phyloP scores from a whole-genome alignment of 225 moss, liverwort and hornwort genomes.

The Thuidium tamariscinum region DNA sequence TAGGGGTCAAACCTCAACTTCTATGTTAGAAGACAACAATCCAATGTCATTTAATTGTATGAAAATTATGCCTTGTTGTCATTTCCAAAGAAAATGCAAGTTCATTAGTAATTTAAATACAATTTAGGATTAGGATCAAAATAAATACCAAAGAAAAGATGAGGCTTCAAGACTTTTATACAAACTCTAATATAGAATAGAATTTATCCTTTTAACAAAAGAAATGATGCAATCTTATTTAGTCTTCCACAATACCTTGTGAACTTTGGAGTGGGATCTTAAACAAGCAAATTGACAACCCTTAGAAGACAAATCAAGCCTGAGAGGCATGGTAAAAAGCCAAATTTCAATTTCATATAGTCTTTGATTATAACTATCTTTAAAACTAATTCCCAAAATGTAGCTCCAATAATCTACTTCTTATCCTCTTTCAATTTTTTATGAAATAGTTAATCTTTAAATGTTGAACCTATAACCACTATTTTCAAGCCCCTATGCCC shows the following conservation, averaged over 20 bases:
- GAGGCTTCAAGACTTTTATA: neutral
- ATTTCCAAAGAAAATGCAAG: neutral
- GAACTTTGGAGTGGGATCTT: neutral
- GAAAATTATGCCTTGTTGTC: neutral
- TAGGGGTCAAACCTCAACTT: neutral
- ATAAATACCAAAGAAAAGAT: neutral
- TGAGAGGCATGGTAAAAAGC: neutral
- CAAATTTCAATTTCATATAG: neutral
- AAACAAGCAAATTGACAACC: accelerated
- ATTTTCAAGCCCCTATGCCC: too few species aligned
- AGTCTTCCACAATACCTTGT: neutral
- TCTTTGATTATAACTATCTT: neutral
- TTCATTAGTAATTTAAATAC: neutral
- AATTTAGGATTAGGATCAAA: neutral
- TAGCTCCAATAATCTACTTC: neutral
- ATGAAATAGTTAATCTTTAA: accelerated
- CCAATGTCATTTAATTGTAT: too few species aligned
- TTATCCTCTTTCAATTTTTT: neutral
- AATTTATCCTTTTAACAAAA: neutral
- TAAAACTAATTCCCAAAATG: neutral
- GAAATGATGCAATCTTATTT: neutral
- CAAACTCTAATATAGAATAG: neutral
- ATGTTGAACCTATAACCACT: too few species aligned
- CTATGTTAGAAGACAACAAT: neutral
- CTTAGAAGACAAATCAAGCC: neutral